Percentiles rank a stretch among this genome's conserved stretches.
phyloP scores from a whole-genome alignment of 208 protist genomes.

The Angomonas deanei region DNA sequence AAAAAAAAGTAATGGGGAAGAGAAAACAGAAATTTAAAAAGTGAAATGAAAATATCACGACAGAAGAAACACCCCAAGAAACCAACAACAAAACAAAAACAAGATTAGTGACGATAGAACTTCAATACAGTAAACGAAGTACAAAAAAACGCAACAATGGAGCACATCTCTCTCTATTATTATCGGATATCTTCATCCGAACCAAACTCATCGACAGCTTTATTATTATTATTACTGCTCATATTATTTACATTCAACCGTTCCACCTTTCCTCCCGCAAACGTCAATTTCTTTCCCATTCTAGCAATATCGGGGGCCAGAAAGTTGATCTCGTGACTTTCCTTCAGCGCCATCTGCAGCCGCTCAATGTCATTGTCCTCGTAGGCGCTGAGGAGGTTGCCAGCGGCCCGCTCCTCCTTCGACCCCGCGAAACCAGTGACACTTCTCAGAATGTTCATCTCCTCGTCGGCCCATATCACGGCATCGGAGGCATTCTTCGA shows the following conservation, averaged over 20 bases:
- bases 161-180: conserved; percentile 5
- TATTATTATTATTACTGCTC: background rate
- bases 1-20: too few relatives aligned
- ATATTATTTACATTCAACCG: background rate
- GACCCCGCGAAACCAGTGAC: conserved; percentile 61
- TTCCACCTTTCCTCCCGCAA: background rate
- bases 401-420: conserved; percentile 40
- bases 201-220: conserved; percentile 12
- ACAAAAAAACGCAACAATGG: conserved; percentile 2
- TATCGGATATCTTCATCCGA: conserved; percentile 20
- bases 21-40: conserved; percentile 4
- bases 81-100: conserved; percentile 10
- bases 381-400: conserved; percentile 41
- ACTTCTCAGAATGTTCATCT: conserved; percentile 38
- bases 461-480: conserved; percentile 56
- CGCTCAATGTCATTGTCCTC: conserved; percentile 56
- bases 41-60: conserved; percentile 2
- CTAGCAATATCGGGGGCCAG: conserved; percentile 52
- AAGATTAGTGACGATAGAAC: background rate
- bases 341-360: conserved; percentile 44
- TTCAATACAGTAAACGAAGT: background rate
- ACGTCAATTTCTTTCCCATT: conserved; percentile 63
- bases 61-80: conserved; percentile 9
- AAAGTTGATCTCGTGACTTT: conserved; percentile 52
- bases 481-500: conserved; percentile 10